These are phyloP conservation scores for Diaporthe helianthi DNA, from an alignment of 2,329 filamentous ascomycete species.

Conservation along the genomic window DNA sequence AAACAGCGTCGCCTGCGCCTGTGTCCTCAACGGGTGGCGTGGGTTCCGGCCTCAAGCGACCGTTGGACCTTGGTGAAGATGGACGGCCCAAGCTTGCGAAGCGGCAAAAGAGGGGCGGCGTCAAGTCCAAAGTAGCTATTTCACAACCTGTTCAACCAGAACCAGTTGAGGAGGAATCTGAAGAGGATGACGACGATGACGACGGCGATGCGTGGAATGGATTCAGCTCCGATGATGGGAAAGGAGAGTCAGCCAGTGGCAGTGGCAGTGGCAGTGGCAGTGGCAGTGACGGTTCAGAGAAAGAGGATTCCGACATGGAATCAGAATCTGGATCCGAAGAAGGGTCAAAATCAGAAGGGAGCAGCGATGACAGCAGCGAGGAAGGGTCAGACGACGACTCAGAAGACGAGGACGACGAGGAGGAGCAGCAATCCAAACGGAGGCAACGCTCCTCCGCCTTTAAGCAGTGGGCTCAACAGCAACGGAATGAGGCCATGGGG, in stretches of 20 bases:
- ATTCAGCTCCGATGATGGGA: slow-evolving; percentile 55
- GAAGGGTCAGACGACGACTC: slow-evolving; percentile 35
- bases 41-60: slow-evolving; percentile 86
- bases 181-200: slow-evolving; percentile 54
- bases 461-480: slow-evolving; percentile 89
- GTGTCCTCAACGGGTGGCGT: slow-evolving; percentile 41
- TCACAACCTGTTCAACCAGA: slow-evolving; percentile 50
- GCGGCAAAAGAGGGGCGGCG: slow-evolving; percentile 73
- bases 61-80: slow-evolving; percentile 79
- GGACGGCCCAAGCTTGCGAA: slow-evolving; percentile 85
- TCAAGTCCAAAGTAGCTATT: slow-evolving; percentile 61
- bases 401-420: slow-evolving; percentile 38
- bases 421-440: slow-evolving; percentile 43
- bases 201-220: slow-evolving; percentile 62
- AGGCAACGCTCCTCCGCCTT: slow-evolving; percentile 70
- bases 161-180: slow-evolving; percentile 40
- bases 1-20: not conserved
- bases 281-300: slow-evolving; percentile 37
- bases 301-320: not conserved
- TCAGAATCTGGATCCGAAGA: slow-evolving; percentile 38
- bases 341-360: slow-evolving; percentile 40
- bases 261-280: slow-evolving; percentile 39
- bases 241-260: slow-evolving; percentile 37
- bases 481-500: slow-evolving; percentile 84
- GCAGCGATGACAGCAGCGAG: slow-evolving; percentile 37